A percentile compares a stretch with the other conserved stretches of the same genome.
These are phyloP conservation scores for Lizonia empirigonia DNA, from an alignment of 2,329 filamentous ascomycete species.

Conservation along the genomic window DNA sequence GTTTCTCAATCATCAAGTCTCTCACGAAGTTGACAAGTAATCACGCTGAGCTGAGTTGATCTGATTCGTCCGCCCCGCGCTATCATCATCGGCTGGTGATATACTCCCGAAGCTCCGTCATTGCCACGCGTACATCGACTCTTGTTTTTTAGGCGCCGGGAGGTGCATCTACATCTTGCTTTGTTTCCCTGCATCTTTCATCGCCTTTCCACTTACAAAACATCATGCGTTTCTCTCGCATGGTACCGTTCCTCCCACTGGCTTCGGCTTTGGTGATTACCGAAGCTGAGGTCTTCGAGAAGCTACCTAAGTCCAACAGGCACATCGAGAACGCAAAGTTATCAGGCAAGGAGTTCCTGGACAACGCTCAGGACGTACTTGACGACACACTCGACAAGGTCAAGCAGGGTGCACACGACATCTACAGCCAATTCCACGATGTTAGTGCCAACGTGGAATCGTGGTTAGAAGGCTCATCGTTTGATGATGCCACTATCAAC, in stretches of 20 bases:
- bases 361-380: conserved; percentile 48
- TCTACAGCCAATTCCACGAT: conserved; percentile 52
- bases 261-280: conserved; percentile 61
- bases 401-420: conserved; percentile 44
- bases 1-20: not conserved
- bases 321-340: conserved; percentile 19
- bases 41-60: not conserved
- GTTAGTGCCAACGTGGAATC: conserved; percentile 54
- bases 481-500: conserved; percentile 42
- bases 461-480: conserved; percentile 52
- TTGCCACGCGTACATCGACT: conserved; percentile 39
- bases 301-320: conserved; percentile 36
- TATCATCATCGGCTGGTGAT: conserved; percentile 12
- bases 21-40: not conserved
- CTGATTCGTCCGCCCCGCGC: conserved; percentile 13
- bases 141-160: conserved; percentile 20
- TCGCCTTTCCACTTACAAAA: conserved; percentile 12
- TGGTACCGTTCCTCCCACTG: conserved; percentile 58
- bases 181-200: conserved; percentile 10
- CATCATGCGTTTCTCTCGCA: conserved; percentile 56
- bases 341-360: conserved; percentile 17
- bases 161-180: conserved; percentile 16
- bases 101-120: conserved; percentile 14
- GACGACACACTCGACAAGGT: conserved; percentile 52
- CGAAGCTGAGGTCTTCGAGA: conserved; percentile 55